Conservation (phyloP, 768 basidiomycete genomes). For the Mycena rebaudengoi region DNA sequence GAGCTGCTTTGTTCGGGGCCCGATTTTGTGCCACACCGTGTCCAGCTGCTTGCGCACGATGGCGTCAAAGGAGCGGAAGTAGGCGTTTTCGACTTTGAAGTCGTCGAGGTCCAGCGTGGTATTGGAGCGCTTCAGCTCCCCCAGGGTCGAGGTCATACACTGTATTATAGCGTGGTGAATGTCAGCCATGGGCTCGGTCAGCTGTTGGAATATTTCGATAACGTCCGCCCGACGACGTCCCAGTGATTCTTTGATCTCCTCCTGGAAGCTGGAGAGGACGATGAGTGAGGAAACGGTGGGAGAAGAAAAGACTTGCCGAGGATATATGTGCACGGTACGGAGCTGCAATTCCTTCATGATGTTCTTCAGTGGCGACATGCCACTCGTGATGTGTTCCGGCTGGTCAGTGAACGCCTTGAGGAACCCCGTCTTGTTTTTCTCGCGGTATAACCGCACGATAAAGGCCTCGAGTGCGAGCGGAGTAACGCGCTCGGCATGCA, state of each 20-base stretch:
- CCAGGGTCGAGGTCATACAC: constrained; percentile 91
- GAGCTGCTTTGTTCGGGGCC: constrained; percentile 89
- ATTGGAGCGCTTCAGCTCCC: constrained; percentile 90
- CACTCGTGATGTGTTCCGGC: constrained; percentile 93
- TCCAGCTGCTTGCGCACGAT: constrained; percentile 91
- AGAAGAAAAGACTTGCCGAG: constrained; percentile 61
- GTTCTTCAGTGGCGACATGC: constrained; percentile 89
- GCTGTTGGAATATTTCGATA: constrained; percentile 85
- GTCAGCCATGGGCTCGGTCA: constrained; percentile 89
- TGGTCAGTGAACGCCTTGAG: constrained; percentile 98
- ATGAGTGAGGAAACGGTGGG: neutral
- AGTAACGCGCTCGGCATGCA: constrained; percentile 94
- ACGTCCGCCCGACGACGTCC: constrained; percentile 90
- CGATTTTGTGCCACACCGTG: constrained; percentile 96
- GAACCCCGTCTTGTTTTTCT: constrained; percentile 90
- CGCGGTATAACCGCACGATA: constrained; percentile 89
- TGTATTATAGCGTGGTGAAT: constrained; percentile 93
- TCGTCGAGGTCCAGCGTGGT: constrained; percentile 90
- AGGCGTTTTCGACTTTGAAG: constrained; percentile 89
- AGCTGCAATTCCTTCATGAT: constrained; percentile 94
- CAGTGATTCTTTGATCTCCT: constrained; percentile 83
- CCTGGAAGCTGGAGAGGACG: constrained; percentile 77
- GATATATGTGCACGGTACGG: constrained; percentile 90
- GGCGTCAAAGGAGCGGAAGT: constrained; percentile 91
- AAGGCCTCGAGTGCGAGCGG: constrained; percentile 90